Evolutionary conservation across 805 yeast genomes (phyloP), one percentile per base, ranked within the genome.

Genomic region (Saturnispora galanensis): DNA sequence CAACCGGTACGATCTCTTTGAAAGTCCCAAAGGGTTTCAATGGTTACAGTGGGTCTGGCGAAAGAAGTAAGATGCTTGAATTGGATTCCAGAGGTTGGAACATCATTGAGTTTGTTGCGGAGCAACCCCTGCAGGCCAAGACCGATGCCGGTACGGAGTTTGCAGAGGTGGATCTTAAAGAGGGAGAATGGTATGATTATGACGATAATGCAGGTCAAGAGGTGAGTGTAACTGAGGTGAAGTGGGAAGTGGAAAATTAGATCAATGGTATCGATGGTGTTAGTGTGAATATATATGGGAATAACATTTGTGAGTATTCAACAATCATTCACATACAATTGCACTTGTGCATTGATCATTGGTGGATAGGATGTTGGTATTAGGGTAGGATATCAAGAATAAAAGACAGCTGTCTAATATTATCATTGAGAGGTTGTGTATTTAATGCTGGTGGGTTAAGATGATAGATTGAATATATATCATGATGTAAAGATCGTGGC

Each of bases 141-240:
- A 21, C 16, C 12, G 79, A 74, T 11, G 59, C 75, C 2, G 17
- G 26, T 11, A 36, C 48, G 0, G 15, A 8, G 2, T 53, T 53
- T 18, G 39, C 36, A 10, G 56, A 55, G 2, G 73, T 87, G 21
- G 93, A 83, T 45, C 66, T 88, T 28, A 74, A 70, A 32, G 96
- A 85, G 21, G 79, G 76, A 43, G 97, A 93, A 58, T 89, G 96
- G 89, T 93, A 81, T 58, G 98, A 93, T 56, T 93, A 89, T 58
- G 97, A 93, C 60, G 97, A 93, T 46, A 76, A 79, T 52, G 80
- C 83, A 7, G 75, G 77, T 10, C 75, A 68, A 36, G 97, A 90
- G 62, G 96, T 88, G 15, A 77, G 89, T 17, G 73, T 93, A 12
- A 78, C 84, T 1, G 89, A 85, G 3, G 68, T 79, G n/a, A 57